A percentile compares a stretch with the other conserved stretches of the same genome.
These are phyloP conservation scores for Ceratocystis cubensis DNA, from an alignment of 2,329 filamentous ascomycete species.

Conservation along the genomic window DNA sequence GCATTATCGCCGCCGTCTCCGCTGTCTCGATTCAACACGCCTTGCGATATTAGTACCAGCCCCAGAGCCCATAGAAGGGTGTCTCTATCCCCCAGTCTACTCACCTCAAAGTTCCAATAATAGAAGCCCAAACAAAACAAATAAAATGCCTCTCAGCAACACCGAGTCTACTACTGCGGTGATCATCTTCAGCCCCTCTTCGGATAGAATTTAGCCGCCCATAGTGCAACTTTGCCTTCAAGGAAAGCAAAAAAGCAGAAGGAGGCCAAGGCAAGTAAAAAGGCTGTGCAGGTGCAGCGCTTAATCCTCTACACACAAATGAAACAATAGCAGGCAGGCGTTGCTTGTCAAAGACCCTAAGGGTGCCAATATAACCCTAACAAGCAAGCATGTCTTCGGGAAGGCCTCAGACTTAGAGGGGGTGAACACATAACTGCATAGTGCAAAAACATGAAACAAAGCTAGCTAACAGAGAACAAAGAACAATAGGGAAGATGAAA, in stretches of 20 bases:
- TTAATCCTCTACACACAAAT: conserved; percentile 6
- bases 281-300: neutral
- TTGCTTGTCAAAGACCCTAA: neutral
- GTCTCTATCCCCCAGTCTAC: too few species aligned
- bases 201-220: neutral
- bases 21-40: too few species aligned
- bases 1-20: too few species aligned
- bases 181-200: neutral
- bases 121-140: neutral
- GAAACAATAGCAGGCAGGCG: neutral
- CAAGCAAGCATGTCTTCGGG: neutral
- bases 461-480: neutral
- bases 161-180: neutral
- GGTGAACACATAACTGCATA: neutral
- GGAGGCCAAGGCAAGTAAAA: neutral
- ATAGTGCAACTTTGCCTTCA: neutral
- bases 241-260: neutral
- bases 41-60: too few species aligned
- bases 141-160: neutral
- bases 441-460: neutral
- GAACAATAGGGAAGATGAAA: neutral
- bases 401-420: neutral
- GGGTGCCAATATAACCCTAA: neutral
- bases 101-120: neutral
- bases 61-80: too few species aligned